These are phyloP conservation scores for Persicaria tinctoria DNA, from an alignment of 148 eudicot species.

Conservation along the genomic window DNA sequence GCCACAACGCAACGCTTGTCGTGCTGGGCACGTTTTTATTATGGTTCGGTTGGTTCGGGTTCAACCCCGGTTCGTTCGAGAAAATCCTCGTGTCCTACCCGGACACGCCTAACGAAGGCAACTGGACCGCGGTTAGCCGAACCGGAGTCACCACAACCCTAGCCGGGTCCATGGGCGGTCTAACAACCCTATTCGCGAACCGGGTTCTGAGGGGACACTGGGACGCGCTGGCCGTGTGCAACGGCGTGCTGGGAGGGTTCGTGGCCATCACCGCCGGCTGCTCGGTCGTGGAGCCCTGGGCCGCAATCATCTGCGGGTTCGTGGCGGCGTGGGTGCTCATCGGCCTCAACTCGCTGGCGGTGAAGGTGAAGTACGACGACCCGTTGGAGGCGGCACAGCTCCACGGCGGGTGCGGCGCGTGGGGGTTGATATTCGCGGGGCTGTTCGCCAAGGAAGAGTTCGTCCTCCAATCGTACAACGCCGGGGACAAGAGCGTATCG, in stretches of 20 bases:
- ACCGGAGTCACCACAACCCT: conserved; percentile 51
- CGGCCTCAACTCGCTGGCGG: no score
- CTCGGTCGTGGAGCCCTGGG: conserved; percentile 18
- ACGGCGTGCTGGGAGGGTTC: conserved; percentile 56
- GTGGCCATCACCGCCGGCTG: conserved; percentile 65
- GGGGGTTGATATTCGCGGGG: no score
- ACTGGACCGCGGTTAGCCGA: conserved; percentile 58
- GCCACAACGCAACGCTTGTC: no score
- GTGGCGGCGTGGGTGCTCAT: no score
- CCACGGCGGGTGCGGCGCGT: no score
- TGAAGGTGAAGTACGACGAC: no score
- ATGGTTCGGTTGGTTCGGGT: no score
- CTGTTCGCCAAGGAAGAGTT: conserved; percentile 38
- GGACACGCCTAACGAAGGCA: conserved; percentile 23
- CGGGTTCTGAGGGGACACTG: conserved; percentile 51
- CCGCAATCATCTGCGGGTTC: no score
- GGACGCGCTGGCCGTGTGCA: conserved; percentile 56
- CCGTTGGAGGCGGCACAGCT: no score
- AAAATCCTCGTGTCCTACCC: conserved; percentile 41
- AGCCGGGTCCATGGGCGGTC: conserved; percentile 47
- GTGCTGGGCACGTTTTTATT: no score
- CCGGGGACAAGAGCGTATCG: conserved; percentile 27
- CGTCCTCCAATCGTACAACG: conserved; percentile 35
- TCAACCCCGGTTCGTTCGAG: not conserved
- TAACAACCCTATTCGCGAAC: conserved; percentile 40